These are phyloP conservation scores for Aphanomyces stellatus DNA, from an alignment of 352 stramenopile genomes.

Conservation along the genomic window DNA sequence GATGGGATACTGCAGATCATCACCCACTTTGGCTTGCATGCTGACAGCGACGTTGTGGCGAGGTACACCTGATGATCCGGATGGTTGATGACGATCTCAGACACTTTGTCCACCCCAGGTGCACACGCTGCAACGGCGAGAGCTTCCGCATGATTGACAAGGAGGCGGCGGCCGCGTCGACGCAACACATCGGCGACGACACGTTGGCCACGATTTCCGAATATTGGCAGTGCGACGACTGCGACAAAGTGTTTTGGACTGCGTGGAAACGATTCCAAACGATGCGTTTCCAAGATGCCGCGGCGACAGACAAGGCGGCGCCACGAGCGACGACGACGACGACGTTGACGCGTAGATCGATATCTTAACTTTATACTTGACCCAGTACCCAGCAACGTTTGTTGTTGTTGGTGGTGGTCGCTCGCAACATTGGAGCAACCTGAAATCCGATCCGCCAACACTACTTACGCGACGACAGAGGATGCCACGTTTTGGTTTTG, in stretches of 20 bases:
- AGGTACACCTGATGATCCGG: no score
- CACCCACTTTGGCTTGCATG: constrained; percentile 1
- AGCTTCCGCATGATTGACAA: not conserved
- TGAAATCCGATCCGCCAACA: no score
- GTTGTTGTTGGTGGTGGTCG: no score
- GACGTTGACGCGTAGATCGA: not conserved
- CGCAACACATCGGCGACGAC: not conserved
- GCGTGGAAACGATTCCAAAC: constrained; percentile 14
- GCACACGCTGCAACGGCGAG: constrained; percentile 8
- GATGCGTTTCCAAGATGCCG: not conserved
- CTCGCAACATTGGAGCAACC: no score
- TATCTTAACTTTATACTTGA: no score
- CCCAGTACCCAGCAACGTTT: no score
- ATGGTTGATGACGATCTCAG: no score
- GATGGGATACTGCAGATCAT: not conserved
- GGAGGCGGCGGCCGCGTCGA: not conserved
- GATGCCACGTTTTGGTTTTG: no score
- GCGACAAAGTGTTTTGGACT: constrained; percentile 14
- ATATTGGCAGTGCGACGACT: constrained; percentile 2
- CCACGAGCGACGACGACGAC: not conserved
- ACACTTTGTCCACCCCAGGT: constrained; percentile 9
- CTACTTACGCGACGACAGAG: no score
- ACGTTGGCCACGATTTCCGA: not conserved
- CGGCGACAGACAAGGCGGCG: not conserved
- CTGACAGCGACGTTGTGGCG: not conserved